Evolutionary conservation across 2,329 filamentous ascomycete genomes (phyloP).

Genomic region (Didymella arachidicola): DNA sequence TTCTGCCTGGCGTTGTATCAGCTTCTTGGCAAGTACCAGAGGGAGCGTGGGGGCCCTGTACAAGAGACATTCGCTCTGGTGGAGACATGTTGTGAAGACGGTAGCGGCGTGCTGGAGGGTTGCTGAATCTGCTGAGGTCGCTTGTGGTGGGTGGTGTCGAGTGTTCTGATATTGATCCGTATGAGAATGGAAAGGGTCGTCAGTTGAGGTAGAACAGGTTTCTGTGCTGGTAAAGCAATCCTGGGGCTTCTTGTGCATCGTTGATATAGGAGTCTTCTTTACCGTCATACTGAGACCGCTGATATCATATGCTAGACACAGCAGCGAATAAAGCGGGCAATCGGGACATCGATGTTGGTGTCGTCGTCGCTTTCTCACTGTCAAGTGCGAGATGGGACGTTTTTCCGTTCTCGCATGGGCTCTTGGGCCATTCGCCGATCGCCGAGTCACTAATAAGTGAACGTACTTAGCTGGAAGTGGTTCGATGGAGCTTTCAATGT

Average conservation of each 20-base stretch:
- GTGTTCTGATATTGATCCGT: constrained; percentile 29
- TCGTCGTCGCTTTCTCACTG: neutral
- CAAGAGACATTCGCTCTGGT: constrained; percentile 34
- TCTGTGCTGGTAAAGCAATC: neutral
- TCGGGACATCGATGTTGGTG: neutral
- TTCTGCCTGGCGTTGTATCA: constrained; percentile 48
- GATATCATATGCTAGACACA: neutral
- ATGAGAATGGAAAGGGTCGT: neutral
- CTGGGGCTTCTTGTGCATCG: neutral
- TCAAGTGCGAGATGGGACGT: neutral
- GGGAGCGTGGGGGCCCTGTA: constrained; percentile 12
- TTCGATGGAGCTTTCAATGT: neutral
- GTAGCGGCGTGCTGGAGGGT: constrained; percentile 38
- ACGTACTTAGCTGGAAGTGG: neutral
- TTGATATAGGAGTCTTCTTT: neutral
- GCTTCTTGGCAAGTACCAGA: neutral
- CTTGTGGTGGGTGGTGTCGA: constrained; percentile 32
- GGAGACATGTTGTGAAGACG: constrained; percentile 39
- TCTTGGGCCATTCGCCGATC: neutral
- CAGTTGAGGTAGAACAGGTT: neutral
- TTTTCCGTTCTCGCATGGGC: neutral
- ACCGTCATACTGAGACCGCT: neutral
- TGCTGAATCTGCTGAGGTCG: constrained; percentile 35
- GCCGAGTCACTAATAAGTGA: neutral
- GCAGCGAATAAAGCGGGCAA: neutral